These are phyloP conservation scores for Penicillium daleae DNA, from an alignment of 495 filamentous ascomycete genomes.

Conservation along the genomic window DNA sequence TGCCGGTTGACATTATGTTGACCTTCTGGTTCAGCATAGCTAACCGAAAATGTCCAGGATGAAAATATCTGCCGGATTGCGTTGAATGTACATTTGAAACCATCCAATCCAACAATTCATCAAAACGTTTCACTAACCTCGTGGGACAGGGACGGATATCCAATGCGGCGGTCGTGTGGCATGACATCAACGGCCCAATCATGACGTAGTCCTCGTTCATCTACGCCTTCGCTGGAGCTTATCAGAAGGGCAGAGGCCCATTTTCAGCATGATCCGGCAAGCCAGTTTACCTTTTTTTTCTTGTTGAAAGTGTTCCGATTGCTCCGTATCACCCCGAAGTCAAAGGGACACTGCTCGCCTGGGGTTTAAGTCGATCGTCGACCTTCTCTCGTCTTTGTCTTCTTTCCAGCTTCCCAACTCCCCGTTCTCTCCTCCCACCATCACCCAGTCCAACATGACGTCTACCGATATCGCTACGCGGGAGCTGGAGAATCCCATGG, in stretches of 20 bases:
- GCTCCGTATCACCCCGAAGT: slow-evolving; percentile 8
- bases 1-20: background rate
- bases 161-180: slow-evolving; percentile 12
- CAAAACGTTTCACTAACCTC: background rate
- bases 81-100: background rate
- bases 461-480: slow-evolving; percentile 56
- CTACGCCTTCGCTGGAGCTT: slow-evolving; percentile 4
- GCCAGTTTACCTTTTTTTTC: slow-evolving; percentile 17
- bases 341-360: slow-evolving; percentile 2
- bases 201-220: slow-evolving; percentile 32
- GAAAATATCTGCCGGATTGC: background rate
- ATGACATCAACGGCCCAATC: slow-evolving; percentile 46
- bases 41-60: background rate
- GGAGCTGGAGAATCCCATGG: slow-evolving; percentile 58
- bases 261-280: slow-evolving; percentile 1
- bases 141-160: slow-evolving; percentile 1
- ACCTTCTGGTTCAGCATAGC: background rate
- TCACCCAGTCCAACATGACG: slow-evolving; percentile 35
- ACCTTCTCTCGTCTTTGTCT: background rate
- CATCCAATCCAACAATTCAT: background rate
- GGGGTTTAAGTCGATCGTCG: background rate
- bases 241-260: background rate
- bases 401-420: background rate
- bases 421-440: background rate
- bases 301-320: slow-evolving; percentile 14